Evolutionary conservation across 208 protist genomes (phyloP).

Genomic region (Porcisia hertigi): DNA sequence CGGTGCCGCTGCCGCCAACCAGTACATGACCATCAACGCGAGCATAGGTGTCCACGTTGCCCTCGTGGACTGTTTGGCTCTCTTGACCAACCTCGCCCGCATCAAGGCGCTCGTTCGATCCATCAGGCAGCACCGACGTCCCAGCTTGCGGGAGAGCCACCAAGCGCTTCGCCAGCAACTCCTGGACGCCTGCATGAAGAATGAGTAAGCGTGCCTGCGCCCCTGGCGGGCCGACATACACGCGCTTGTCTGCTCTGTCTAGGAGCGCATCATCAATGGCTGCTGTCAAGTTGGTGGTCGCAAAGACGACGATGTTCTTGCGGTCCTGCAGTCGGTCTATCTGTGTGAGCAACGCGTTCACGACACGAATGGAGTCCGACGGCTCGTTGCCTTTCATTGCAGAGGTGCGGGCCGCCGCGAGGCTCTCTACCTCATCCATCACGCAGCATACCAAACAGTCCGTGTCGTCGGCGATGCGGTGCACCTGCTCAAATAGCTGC

Average conservation of each 20-base stretch:
- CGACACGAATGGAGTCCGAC: slow-evolving; percentile 94
- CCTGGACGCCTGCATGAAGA: slow-evolving; percentile 65
- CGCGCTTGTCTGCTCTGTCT: slow-evolving; percentile 95
- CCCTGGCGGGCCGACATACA: slow-evolving; percentile 91
- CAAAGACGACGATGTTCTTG: slow-evolving; percentile 93
- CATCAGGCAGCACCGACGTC: not conserved
- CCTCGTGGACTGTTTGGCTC: not conserved
- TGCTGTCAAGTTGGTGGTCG: slow-evolving; percentile 96
- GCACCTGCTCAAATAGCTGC: slow-evolving; percentile 91
- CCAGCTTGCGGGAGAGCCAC: slow-evolving; percentile 4
- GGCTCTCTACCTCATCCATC: slow-evolving; percentile 97
- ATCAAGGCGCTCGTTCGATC: not conserved
- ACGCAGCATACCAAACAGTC: slow-evolving; percentile 87
- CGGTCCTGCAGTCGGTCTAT: slow-evolving; percentile 90
- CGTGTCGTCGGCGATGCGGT: slow-evolving; percentile 62
- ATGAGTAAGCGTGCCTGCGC: slow-evolving; percentile 74
- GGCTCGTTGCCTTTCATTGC: slow-evolving; percentile 93
- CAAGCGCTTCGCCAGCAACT: slow-evolving; percentile 64
- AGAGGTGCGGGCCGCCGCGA: slow-evolving; percentile 90
- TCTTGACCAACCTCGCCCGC: not conserved
- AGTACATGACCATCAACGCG: not conserved
- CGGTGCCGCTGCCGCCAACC: not conserved
- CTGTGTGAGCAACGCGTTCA: slow-evolving; percentile 97
- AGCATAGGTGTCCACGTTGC: not conserved
- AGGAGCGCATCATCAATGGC: slow-evolving; percentile 96